Evolutionary conservation across 805 yeast species (phyloP), one percentile per base, ranked within the genome.

Genomic region (Metschnikowia proteae): DNA sequence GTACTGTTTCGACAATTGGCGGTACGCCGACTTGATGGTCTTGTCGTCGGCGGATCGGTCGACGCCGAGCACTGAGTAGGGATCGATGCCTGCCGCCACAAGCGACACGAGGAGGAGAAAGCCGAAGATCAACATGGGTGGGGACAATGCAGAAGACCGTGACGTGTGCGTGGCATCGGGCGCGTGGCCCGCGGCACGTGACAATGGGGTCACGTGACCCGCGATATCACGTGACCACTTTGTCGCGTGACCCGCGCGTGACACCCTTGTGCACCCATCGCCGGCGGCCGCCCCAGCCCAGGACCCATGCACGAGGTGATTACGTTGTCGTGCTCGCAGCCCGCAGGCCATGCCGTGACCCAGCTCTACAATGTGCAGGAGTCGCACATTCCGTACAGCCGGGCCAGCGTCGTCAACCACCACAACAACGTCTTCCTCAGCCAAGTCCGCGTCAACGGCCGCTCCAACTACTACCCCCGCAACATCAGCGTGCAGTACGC

Each of bases 361-460:
- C 96, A 88, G 58, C 84, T 88, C 61, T 88, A 83, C 71, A 92
- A 94, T 60, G 65, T 79, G 9, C 96, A 89, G 63, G 96, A 88
- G 48, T 65, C 79, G 7, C 82, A 80, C 59, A 74, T 85, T 38
- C 82, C 81, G 29, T 85, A 77, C 60, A 63, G 64, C n/a, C 36
- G 34, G 17, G 23, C 41, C 11, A 66, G 75, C 3, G 79, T 76
- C 51, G 77, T 84, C 2, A 67, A 13, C 71, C 82, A 71, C 38
- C 64, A 73, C 6, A 75, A 76, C 45, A 65, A 79, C 0, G 76
- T 78, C 31, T 71, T 70, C 43, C 56, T 63, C 53, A 46, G 55
- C 51, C 37, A 64, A 5, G 38, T 50, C 35, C 51, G 45, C 33
- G 45, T 49, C 10, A 55, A 54, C 39, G 70, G 68, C 4, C 58